Evolutionary conservation across 2,329 filamentous ascomycete genomes (phyloP), one percentile per base, ranked within the genome.

Genomic region (Emmonsia crescens): DNA sequence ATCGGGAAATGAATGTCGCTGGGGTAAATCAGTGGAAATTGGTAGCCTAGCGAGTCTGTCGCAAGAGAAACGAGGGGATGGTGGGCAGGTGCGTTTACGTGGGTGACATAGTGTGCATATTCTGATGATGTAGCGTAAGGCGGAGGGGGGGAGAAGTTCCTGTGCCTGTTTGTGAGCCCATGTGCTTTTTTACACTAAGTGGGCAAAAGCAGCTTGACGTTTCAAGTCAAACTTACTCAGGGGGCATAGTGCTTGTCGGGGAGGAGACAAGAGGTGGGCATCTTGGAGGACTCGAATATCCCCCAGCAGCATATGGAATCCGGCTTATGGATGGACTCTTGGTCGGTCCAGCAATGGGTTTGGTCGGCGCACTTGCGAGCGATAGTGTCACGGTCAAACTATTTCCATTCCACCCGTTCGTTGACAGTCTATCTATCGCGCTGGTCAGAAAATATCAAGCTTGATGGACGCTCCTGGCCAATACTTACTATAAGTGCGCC

Each of bases 361-460:
- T 69, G 5, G 75, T 77, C 12, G 75, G 75, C 21, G 74, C 69
- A 60, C 69, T 73, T 55, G 74, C 76, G 51, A 73, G 71, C 38
- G 75, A 72, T 57, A 77, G 65, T 19, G 75, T 77, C 42, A 77
- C 75, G 5, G 75, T 74, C 60, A 77, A 64, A 60, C 73, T 75
- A 60, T 76, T 74, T 27, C 75, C 75, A 49, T 77, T 74, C 75
- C 75, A 77, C 54, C 75, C 75, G 60, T 70, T 75, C 36, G 74
- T 72, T 36, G 75, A 75, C 49, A 77, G 66, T 58, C 74, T 70
- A 62, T 76, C 75, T 77, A 65, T 44, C 36, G 16, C n/a, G 44
- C 38, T 60, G 42, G 57, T 49, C n/a, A 56, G 49, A 24, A 51
- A 40, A 55, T n/a, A 54, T n/a, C 14, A 5, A 5, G 1, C 21